phyloP scores from a whole-genome alignment of 768 basidiomycete genomes.

The Cystobasidium ongulense region DNA sequence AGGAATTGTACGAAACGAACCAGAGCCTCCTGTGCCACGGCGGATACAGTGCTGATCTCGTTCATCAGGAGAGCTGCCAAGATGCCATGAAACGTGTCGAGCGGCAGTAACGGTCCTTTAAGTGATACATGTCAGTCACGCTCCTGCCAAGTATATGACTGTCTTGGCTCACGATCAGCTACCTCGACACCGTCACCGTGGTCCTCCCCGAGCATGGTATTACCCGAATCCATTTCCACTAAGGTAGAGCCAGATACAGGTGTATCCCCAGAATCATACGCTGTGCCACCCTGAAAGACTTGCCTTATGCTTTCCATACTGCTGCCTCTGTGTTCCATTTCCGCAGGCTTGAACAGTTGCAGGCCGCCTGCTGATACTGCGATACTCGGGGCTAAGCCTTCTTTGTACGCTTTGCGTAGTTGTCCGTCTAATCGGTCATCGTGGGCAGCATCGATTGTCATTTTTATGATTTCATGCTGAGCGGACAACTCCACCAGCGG shows the following conservation, averaged over 20 bases:
- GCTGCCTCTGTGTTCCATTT: not conserved
- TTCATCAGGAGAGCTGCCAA: conserved; percentile 72
- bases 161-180: not conserved
- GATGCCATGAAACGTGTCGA: conserved; percentile 82
- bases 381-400: not conserved
- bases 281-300: not conserved
- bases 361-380: conserved; percentile 1
- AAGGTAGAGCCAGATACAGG: not conserved
- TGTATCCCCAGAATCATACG: not conserved
- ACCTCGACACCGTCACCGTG: not conserved
- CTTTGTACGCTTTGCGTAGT: not conserved
- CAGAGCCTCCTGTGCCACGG: conserved; percentile 9
- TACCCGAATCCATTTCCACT: not conserved
- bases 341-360: not conserved
- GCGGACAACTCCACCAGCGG: conserved; percentile 34
- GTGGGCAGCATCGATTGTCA: not conserved
- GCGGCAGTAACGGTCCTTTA: conserved; percentile 50
- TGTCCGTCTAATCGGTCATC: not conserved
- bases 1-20: not conserved
- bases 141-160: too few relatives aligned
- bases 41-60: conserved; percentile 7
- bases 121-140: not conserved
- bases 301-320: not conserved
- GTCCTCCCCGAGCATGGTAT: not conserved
- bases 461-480: not conserved